Percentiles rank a stretch among this genome's conserved stretches.
Conservation (phyloP, 78 protist genomes). For the Cavenderia fasciculata region DNA sequence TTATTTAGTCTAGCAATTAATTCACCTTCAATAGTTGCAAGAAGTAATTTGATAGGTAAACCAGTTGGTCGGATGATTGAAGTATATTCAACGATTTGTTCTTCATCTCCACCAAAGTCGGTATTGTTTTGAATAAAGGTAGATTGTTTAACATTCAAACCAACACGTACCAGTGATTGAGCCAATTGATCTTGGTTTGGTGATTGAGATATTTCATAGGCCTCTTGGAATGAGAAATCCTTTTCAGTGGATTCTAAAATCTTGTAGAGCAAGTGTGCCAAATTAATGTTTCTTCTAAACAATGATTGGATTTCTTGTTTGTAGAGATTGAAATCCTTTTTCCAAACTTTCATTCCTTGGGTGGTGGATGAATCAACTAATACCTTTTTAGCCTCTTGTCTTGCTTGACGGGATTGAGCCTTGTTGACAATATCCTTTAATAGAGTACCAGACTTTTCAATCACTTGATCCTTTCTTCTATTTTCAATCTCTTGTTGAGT, state of each 20-base stretch:
- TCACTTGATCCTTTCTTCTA: constrained; percentile 37
- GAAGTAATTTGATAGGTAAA: constrained; percentile 42
- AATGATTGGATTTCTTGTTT: constrained; percentile 4
- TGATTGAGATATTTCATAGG: constrained; percentile 25
- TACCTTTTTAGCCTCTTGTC: neutral
- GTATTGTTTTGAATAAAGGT: neutral
- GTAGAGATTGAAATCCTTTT: constrained; percentile 42
- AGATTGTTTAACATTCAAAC: constrained; percentile 53
- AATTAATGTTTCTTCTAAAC: constrained; percentile 23
- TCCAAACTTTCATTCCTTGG: constrained; percentile 57
- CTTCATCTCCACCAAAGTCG: neutral
- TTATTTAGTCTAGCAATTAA: no score
- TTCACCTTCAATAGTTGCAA: constrained; percentile 10
- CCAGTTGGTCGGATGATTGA: constrained; percentile 60
- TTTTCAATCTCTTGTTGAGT: constrained; percentile 35
- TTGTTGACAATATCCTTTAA: constrained; percentile 57
- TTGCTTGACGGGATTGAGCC: constrained; percentile 3
- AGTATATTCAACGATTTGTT: neutral
- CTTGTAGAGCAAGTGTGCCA: constrained; percentile 2
- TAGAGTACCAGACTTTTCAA: constrained; percentile 18
- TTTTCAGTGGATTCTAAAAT: constrained; percentile 23
- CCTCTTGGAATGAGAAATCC: constrained; percentile 69
- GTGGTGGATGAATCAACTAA: constrained; percentile 17
- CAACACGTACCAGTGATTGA: constrained; percentile 16
- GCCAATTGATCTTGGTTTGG: constrained; percentile 1